Evolutionary conservation across 768 basidiomycete genomes (phyloP), one percentile per base, ranked within the genome.

Genomic region (Auriscalpium microsporum): DNA sequence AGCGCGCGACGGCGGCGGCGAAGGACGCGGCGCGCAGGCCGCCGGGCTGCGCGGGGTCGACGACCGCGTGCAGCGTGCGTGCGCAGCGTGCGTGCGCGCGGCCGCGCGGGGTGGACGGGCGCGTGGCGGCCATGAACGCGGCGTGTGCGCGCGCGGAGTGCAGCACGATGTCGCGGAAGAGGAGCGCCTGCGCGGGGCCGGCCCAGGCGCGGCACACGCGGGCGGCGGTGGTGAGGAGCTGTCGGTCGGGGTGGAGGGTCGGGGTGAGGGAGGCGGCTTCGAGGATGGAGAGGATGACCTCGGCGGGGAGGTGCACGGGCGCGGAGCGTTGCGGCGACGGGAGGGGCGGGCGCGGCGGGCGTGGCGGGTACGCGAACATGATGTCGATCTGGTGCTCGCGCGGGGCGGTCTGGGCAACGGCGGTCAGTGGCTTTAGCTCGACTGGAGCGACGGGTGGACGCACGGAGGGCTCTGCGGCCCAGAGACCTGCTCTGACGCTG

Each of bases 161-260:
- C 46, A 89, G 75, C 34, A 71, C 71, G 54, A 86, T 78, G 47
- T 73, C 69, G 54, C 73, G 73, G 68, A 87, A 89, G 48, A 88
- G 72, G 16, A 86, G 75, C 55, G 76, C 79, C 67, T 90, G 87
- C 0, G 83, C 76, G 33, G 76, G 71, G n/a, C 69, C 61, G 1
- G 84, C 79, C 86, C 87, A 89, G 23, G 77, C 73, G 65, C 72
- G 76, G 75, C 79, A 87, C 21, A 89, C 83, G 48, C 88, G 76
- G 3, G 84, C 71, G 48, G 75, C 67, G 50, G 65, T 68, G 48
- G 88, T 73, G 17, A 86, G 71, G 11, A 67, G 60, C 42, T 68
- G 64, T 60, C 77, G 70, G 4, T 69, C 63, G 10, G n/a, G 45
- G 50, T 69, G 65, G 34, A 68, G 58, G 28, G 70, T 65, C 36